Percentiles rank a stretch among this genome's conserved stretches.
phyloP scores from a whole-genome alignment of 345 rosid genomes.

The Noccaea caerulescens region DNA sequence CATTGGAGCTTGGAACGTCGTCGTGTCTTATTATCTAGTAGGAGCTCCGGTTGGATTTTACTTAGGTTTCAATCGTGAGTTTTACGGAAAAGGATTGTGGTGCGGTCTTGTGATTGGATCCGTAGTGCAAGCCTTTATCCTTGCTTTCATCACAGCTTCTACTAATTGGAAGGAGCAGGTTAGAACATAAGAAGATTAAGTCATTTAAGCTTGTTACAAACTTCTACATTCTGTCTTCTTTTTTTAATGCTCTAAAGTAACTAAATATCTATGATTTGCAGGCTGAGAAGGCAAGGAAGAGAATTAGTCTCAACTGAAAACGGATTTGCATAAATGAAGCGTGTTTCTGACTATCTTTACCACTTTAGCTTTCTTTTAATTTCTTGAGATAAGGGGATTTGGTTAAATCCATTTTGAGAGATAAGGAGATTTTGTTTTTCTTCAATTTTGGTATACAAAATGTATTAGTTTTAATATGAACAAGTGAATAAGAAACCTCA shows the following conservation, averaged over 20 bases:
- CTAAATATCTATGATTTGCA: conserved; percentile 3
- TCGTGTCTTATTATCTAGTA: conserved; percentile 47
- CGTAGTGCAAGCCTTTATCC: conserved; percentile 38
- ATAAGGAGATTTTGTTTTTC: not conserved
- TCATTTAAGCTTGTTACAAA: not conserved
- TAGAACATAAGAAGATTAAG: not conserved
- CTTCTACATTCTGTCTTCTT: not conserved
- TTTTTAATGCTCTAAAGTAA: not conserved
- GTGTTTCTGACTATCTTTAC: conserved; percentile 8
- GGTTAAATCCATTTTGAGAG: too few relatives aligned
- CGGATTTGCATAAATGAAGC: not conserved
- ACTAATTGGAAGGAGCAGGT: conserved; percentile 50
- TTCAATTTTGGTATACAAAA: conserved; percentile 12
- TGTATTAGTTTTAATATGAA: not conserved
- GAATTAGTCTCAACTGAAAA: conserved; percentile 26
- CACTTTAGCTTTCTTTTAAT: too few relatives aligned
- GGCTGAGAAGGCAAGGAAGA: conserved; percentile 41
- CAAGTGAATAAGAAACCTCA: conserved; percentile 5
- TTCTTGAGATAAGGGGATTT: too few relatives aligned
- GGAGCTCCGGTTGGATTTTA: conserved; percentile 50
- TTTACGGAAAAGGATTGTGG: conserved; percentile 50
- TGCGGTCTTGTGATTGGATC: conserved; percentile 49
- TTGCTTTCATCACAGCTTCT: conserved; percentile 34
- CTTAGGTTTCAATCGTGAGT: conserved; percentile 37
- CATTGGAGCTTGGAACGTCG: conserved; percentile 50